These are phyloP conservation scores for Extremus antarcticus DNA, from an alignment of 495 filamentous ascomycete species.

Conservation along the genomic window DNA sequence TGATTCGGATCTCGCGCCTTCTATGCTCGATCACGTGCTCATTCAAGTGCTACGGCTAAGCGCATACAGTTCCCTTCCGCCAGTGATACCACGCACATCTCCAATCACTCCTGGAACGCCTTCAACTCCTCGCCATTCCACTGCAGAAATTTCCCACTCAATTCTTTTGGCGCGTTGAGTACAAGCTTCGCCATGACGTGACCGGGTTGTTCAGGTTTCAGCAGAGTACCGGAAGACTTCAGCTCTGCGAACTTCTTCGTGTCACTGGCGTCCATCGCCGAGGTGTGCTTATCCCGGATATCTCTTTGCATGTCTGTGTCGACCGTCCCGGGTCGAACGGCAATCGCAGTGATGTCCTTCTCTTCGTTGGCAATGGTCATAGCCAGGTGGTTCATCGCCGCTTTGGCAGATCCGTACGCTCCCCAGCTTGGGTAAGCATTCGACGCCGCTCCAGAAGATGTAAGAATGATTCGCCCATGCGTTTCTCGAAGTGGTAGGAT, in stretches of 20 bases:
- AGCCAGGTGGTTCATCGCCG: constrained; percentile 74
- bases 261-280: constrained; percentile 52
- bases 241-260: constrained; percentile 58
- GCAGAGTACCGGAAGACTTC: constrained; percentile 54
- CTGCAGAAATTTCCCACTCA: constrained; percentile 64
- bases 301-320: constrained; percentile 91
- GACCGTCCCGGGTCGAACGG: constrained; percentile 71
- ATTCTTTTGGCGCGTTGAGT: constrained; percentile 46
- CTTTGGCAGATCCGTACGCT: constrained; percentile 75
- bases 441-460: constrained; percentile 42
- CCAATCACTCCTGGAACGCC: constrained; percentile 42
- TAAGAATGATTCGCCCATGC: constrained; percentile 29
- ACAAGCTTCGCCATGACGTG: constrained; percentile 74
- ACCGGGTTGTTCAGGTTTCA: constrained; percentile 76
- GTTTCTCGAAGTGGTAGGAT: constrained; percentile 57
- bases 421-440: constrained; percentile 64
- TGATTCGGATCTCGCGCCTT: constrained; percentile 40
- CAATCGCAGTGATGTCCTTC: constrained; percentile 57
- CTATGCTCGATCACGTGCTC: not conserved
- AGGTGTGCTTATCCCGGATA: constrained; percentile 58
- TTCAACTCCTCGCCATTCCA: constrained; percentile 61
- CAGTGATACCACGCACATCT: too few relatives aligned
- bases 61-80: not conserved
- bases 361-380: constrained; percentile 68
- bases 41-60: not conserved